phyloP scores from a whole-genome alignment of 495 filamentous ascomycete genomes.

The Endocarpon pusillum region DNA sequence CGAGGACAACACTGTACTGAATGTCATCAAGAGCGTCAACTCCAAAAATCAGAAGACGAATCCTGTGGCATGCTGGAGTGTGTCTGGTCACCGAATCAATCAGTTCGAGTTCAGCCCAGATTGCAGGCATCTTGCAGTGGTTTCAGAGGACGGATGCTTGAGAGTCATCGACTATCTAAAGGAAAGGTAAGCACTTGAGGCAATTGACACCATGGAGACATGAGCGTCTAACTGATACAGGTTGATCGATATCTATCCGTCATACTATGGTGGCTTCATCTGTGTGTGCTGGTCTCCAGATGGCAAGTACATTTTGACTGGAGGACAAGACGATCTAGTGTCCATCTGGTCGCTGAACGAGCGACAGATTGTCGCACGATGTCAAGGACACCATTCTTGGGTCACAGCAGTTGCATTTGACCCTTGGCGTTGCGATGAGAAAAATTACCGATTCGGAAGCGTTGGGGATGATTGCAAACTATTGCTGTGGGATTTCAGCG shows the following conservation, averaged over 20 bases:
- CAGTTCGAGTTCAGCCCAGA: slow-evolving; percentile 83
- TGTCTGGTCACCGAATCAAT: slow-evolving; percentile 77
- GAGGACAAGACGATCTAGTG: slow-evolving; percentile 88
- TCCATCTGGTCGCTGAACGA: slow-evolving; percentile 87
- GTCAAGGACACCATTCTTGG: slow-evolving; percentile 90
- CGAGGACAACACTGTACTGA: slow-evolving; percentile 27
- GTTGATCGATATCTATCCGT: slow-evolving; percentile 66
- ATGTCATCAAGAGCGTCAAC: slow-evolving; percentile 72
- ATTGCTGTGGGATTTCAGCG: slow-evolving; percentile 91
- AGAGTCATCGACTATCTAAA: slow-evolving; percentile 81
- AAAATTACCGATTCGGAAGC: slow-evolving; percentile 86
- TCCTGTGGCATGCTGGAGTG: slow-evolving; percentile 77
- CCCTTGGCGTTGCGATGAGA: slow-evolving; percentile 87
- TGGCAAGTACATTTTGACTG: slow-evolving; percentile 87
- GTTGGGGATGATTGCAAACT: slow-evolving; percentile 87
- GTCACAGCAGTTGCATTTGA: slow-evolving; percentile 88
- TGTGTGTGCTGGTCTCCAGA: slow-evolving; percentile 97
- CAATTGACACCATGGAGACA: neutral
- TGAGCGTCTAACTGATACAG: slow-evolving; percentile 24
- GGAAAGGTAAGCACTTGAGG: slow-evolving; percentile 49
- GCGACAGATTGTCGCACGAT: slow-evolving; percentile 69
- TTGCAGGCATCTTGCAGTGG: slow-evolving; percentile 69
- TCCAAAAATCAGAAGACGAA: slow-evolving; percentile 89
- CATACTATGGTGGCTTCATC: slow-evolving; percentile 82
- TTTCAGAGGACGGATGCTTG: slow-evolving; percentile 79